These are phyloP conservation scores for Suillus occidentalis DNA, from an alignment of 768 basidiomycete species.

Conservation along the genomic window DNA sequence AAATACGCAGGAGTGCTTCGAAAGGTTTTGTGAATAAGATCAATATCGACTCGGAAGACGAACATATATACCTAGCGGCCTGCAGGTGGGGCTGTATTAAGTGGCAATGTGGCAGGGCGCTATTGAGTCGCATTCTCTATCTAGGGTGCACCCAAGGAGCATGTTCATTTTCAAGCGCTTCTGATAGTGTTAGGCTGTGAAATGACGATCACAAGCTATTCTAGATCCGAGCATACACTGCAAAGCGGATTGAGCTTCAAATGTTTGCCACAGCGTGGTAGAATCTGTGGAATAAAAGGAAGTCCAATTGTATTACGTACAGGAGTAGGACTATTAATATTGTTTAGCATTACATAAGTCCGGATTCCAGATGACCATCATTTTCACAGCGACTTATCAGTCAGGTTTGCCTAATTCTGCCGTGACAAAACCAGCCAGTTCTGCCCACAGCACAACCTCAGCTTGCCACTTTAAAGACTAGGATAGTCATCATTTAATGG, in stretches of 20 bases:
- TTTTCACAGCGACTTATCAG: too few relatives aligned
- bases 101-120: neutral
- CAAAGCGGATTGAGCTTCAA: neutral
- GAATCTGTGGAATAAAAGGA: too few relatives aligned
- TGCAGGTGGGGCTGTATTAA: neutral
- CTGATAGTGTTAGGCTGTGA: neutral
- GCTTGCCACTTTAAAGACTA: neutral
- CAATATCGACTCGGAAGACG: neutral
- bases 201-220: too few relatives aligned
- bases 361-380: too few relatives aligned
- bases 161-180: neutral
- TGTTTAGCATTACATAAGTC: too few relatives aligned
- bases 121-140: neutral
- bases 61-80: neutral
- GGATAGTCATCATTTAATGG: neutral
- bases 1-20: neutral
- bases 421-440: too few relatives aligned
- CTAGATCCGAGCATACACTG: neutral
- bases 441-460: neutral
- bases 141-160: neutral
- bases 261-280: neutral
- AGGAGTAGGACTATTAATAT: too few relatives aligned
- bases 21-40: neutral
- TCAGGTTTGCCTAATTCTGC: too few relatives aligned
- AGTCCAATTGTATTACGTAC: too few relatives aligned